Evolutionary conservation across 176 grass and related monocot genomes (phyloP).

Genomic region (Oryza meyeriana): DNA sequence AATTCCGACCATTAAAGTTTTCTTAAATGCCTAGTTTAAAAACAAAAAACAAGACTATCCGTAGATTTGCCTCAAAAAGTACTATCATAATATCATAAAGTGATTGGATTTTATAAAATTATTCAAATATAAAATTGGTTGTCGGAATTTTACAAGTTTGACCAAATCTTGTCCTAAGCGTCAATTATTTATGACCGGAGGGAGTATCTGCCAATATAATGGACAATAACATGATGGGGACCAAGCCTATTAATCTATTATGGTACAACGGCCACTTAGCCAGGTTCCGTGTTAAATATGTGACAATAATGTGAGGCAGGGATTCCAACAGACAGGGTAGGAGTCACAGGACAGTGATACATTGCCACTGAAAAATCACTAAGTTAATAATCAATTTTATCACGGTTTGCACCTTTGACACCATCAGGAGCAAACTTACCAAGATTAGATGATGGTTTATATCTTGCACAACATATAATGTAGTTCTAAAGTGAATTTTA

Average conservation of each 20-base stretch:
- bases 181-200: too few relatives aligned
- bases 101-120: too few relatives aligned
- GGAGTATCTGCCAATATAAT: not conserved
- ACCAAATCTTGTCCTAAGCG: too few relatives aligned
- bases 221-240: not conserved
- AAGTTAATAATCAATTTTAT: not conserved
- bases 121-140: too few relatives aligned
- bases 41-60: too few relatives aligned
- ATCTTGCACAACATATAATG: not conserved
- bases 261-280: not conserved
- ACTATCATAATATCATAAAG: too few relatives aligned
- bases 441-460: not conserved
- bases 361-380: not conserved
- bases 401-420: not conserved
- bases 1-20: too few relatives aligned
- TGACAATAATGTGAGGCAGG: not conserved
- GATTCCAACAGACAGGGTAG: not conserved
- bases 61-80: too few relatives aligned
- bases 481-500: not conserved
- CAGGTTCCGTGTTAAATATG: conserved; percentile 6
- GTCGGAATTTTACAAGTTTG: too few relatives aligned
- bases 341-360: not conserved
- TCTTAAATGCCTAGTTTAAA: too few relatives aligned
- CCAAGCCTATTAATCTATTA: not conserved
- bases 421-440: not conserved